Conservation (phyloP, 2,329 filamentous ascomycete species). For the Fusarium avenaceum region DNA sequence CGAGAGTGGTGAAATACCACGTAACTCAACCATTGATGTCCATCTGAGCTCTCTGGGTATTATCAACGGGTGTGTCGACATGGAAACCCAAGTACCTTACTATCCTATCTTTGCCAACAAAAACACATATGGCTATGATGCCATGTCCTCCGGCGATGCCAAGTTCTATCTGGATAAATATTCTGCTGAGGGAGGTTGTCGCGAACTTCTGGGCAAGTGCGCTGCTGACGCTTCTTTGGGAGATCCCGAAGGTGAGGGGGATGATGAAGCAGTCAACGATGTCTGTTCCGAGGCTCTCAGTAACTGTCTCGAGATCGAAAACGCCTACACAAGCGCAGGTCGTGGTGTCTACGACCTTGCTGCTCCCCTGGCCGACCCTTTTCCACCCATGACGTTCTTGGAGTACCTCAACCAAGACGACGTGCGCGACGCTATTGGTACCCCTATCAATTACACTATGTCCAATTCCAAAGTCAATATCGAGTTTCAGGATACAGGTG, state of each 20-base stretch:
- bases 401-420: slow-evolving; percentile 73
- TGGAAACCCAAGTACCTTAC: slow-evolving; percentile 69
- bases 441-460: slow-evolving; percentile 71
- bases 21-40: slow-evolving; percentile 68
- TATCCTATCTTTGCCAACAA: slow-evolving; percentile 70
- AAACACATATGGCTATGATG: slow-evolving; percentile 75
- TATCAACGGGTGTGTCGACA: slow-evolving; percentile 78
- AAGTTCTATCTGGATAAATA: slow-evolving; percentile 59
- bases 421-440: slow-evolving; percentile 71
- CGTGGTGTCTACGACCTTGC: slow-evolving; percentile 74
- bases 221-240: slow-evolving; percentile 55
- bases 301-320: slow-evolving; percentile 64
- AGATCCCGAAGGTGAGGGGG: slow-evolving; percentile 60
- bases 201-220: slow-evolving; percentile 66
- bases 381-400: slow-evolving; percentile 71
- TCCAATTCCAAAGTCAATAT: slow-evolving; percentile 61
- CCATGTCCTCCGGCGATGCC: slow-evolving; percentile 66
- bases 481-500: slow-evolving; percentile 66
- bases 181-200: slow-evolving; percentile 61
- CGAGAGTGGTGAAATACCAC: slow-evolving; percentile 62
- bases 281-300: slow-evolving; percentile 66
- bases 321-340: slow-evolving; percentile 67
- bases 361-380: slow-evolving; percentile 68
- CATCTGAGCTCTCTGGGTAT: slow-evolving; percentile 75
- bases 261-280: slow-evolving; percentile 55